Evolutionary conservation across 2,329 filamentous ascomycete genomes (phyloP), one percentile per base, ranked within the genome.

Genomic region (Fusarium scirpi): DNA sequence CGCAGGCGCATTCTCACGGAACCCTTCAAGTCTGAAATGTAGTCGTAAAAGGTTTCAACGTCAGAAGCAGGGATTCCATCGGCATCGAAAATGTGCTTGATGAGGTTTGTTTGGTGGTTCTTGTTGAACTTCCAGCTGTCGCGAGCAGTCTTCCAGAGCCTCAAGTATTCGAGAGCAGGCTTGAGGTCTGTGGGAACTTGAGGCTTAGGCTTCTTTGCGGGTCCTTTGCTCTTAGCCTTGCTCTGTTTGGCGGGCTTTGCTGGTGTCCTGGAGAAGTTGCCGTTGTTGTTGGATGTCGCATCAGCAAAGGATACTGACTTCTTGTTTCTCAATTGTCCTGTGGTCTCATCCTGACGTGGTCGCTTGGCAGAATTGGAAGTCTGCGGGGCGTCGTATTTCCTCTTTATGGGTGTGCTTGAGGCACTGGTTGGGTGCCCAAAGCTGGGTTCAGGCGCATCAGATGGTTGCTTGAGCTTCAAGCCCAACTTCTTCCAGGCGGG

Each of bases 91-190:
- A 92, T 82, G 82, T 97, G 90, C 79, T 96, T 95, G 77, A 98
- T 88, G 15, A 98, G 85, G 73, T 93, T 89, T 57, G 91, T 93
- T 80, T 98, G 94, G 77, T 94, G 90, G 74, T 94, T 94, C 83
- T 98, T 98, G 84, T 97, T 97, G 84, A 98, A 98, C 80, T 97
- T 98, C 95, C 95, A 98, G 73, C 85, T 85, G 12, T 86, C 83
- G 62, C 90, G 90, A 65, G 90, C 86, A 58, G 86, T 86, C 80
- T 92, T 86, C 86, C 94, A 97, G 77, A 91, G 89, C 48, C 85
- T 85, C 46, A 98, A 87, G 78, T 98, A 98, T 56, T 88, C 85
- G 18, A 97, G 85, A 62, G 94, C 91, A 16, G 90, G 87, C 48
- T 88, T 85, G 58, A 90, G 81, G 66, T 88, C 85, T 9, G 76